Conservation (phyloP, 2,329 filamentous ascomycete species). For the Ophiocordyceps unilateralis region DNA sequence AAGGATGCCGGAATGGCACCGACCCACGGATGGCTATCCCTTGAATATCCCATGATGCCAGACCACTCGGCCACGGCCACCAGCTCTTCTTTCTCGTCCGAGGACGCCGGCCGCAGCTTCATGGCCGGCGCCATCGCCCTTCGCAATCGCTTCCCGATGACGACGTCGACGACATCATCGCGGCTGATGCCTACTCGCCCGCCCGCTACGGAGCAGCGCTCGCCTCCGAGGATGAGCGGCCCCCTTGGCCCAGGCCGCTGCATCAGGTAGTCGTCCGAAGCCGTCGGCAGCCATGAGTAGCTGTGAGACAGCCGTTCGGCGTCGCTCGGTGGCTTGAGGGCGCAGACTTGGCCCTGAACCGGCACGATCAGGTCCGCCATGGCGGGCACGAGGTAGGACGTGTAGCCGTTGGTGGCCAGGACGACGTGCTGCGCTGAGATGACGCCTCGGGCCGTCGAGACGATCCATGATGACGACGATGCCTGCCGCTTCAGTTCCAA, state of each 20-base stretch:
- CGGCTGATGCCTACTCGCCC: conserved; percentile 34
- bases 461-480: conserved; percentile 34
- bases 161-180: conserved; percentile 38
- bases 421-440: conserved; percentile 48
- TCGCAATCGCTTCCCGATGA: conserved; percentile 38
- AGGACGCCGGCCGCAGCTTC: conserved; percentile 18
- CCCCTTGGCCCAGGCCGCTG: conserved; percentile 28
- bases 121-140: conserved; percentile 22
- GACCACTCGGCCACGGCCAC: conserved; percentile 51
- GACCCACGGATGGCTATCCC: conserved; percentile 54
- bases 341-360: conserved; percentile 55
- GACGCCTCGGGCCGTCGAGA: conserved; percentile 52
- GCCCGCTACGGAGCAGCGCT: conserved; percentile 36
- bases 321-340: conserved; percentile 38
- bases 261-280: conserved; percentile 55
- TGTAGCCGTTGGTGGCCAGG: conserved; percentile 73
- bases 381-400: conserved; percentile 52
- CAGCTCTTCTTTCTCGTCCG: conserved; percentile 26
- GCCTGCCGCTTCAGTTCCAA: conserved; percentile 23
- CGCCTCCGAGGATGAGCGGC: conserved; percentile 53
- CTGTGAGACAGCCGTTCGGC: conserved; percentile 30
- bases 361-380: conserved; percentile 61
- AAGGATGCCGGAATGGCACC: conserved; percentile 40
- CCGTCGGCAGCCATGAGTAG: conserved; percentile 41
- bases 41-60: conserved; percentile 62